Base-by-base conservation (phyloP, 176 grass and related monocot species). In the Aegilops sharonensis region DNA sequence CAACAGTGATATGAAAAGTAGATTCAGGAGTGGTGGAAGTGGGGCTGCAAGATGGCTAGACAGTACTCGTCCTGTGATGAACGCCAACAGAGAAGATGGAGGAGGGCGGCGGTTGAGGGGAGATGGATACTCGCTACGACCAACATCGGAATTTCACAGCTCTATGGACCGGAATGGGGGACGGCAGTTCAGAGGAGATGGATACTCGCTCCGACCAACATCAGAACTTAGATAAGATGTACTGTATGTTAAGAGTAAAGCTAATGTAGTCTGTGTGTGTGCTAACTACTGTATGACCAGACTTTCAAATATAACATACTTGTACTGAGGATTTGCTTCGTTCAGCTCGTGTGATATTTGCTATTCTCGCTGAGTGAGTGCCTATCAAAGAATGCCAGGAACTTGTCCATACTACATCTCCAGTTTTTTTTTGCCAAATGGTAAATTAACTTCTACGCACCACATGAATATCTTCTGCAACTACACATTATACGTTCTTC, bases 121-220 rank as follows among this genome's bases (percentile, higher is more conserved):
- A 76, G 81, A 74, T 20, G 85, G 52, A 5, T 84, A 90, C 80
- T 87, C 81, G 0, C 85, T 76, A 8, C 68, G 89, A 9, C 89
- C 85, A 69, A 81, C 85, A 6, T 91, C 89, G 5, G 76, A 84
- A 20, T 23, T 76, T 29, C 81, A 18, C 35, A 21, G 25, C n/a
- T 83, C 74, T 1, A 9, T 34, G 27, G 29, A 56, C 47, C 31
- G 27, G 27, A 77, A 77, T 21, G 74, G 74, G 29, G 0, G 27
- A 9, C 48, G 47, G 47, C 47, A 77, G 9, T 56, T 56, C 74
- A 34, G 47, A 34, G 9, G 47, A 5, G 73, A 54, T 4, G 25
- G 72, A 50, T 75, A 52, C 14, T 75, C 24, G 1, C 42, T 75
- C 5, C 72, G 42, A 14, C 43, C 72, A 52, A 75, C 43, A 75